Evolutionary conservation across 257 asterid species (phyloP).

Genomic region (Craterostigma plantagineum): DNA sequence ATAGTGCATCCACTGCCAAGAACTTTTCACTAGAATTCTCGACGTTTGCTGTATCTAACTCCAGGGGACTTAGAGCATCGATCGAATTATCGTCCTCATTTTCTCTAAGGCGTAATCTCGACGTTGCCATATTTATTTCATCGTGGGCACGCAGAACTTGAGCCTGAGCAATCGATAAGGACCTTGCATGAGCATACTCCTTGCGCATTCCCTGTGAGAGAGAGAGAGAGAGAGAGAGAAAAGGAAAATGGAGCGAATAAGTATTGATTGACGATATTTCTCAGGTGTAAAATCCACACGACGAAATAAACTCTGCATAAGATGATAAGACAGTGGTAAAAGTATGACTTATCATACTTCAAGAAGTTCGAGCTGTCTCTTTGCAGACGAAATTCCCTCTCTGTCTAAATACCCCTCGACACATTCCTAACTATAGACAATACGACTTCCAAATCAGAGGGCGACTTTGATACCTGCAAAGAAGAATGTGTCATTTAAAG

Average conservation of each 20-base stretch:
- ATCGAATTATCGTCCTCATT: conserved; percentile 59
- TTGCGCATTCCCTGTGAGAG: conserved; percentile 72
- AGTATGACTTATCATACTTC: conserved; percentile 35
- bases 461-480: conserved; percentile 70
- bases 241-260: background rate
- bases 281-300: background rate
- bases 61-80: conserved; percentile 68
- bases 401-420: conserved; percentile 60
- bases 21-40: conserved; percentile 85
- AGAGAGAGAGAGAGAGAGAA: conserved; percentile 7
- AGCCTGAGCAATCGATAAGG: conserved; percentile 70
- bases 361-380: conserved; percentile 70
- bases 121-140: conserved; percentile 86
- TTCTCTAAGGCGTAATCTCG: conserved; percentile 73
- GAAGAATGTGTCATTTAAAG: background rate
- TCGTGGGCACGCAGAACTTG: conserved; percentile 92
- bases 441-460: conserved; percentile 84
- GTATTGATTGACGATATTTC: background rate
- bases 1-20: conserved; percentile 47
- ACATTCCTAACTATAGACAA: conserved; percentile 66
- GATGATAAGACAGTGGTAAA: background rate
- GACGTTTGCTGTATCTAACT: conserved; percentile 62
- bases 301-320: too few relatives aligned
- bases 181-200: conserved; percentile 79
- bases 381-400: conserved; percentile 48